Conservation (phyloP, 2,329 filamentous ascomycete species). For the Colletotrichum kahawae region DNA sequence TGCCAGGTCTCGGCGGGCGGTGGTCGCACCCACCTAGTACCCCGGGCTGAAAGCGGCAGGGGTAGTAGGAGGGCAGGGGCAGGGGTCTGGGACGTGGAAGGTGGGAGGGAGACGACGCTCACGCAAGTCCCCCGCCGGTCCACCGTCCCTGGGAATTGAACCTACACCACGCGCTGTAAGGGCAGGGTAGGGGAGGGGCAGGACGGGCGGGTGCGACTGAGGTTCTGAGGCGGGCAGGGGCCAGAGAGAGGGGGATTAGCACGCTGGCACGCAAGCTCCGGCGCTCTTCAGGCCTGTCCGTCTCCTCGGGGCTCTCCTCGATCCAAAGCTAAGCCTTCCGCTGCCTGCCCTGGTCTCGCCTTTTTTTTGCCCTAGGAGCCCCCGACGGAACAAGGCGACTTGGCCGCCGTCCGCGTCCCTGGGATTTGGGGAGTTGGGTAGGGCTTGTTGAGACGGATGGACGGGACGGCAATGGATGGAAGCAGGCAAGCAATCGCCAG, state of each 20-base stretch:
- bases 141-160: neutral
- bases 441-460: neutral
- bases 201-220: neutral
- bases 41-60: constrained; percentile 18
- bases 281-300: neutral
- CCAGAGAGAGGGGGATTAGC: neutral
- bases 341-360: neutral
- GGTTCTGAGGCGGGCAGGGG: neutral
- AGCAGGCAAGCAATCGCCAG: neutral
- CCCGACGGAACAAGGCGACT: neutral
- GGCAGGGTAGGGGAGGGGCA: neutral
- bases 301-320: neutral
- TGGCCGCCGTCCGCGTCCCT: neutral
- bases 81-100: neutral
- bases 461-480: neutral
- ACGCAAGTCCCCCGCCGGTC: neutral
- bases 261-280: neutral
- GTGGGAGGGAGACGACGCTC: neutral
- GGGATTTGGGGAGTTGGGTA: neutral
- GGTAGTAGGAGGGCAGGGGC: neutral
- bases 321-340: neutral
- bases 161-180: neutral
- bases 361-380: neutral
- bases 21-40: constrained; percentile 7
- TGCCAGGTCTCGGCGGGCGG: neutral